Percentiles rank a stretch among this genome's conserved stretches.
Evolutionary conservation across 208 protist genomes (phyloP).

Genomic region (Wallacemonas sp.): DNA sequence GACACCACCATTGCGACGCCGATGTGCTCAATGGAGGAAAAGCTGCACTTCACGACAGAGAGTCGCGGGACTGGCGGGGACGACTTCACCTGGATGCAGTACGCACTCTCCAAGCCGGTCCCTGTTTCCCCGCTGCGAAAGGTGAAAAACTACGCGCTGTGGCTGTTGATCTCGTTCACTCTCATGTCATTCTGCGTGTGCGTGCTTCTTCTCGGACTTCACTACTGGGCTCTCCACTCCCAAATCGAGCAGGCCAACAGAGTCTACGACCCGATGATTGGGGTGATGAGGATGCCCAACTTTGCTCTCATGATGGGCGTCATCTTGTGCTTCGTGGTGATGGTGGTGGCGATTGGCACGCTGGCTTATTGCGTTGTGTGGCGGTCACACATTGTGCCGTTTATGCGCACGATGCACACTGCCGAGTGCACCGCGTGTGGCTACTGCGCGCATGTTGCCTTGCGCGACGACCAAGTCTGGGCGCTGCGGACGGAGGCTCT

Average conservation of each 20-base stretch:
- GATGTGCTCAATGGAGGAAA: neutral
- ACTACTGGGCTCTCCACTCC: conserved; percentile 39
- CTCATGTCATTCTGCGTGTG: conserved; percentile 21
- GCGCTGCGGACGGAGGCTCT: neutral
- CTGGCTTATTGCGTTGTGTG: conserved; percentile 16
- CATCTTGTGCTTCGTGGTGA: conserved; percentile 23
- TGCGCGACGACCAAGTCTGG: neutral
- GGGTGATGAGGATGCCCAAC: conserved; percentile 14
- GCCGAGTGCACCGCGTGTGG: neutral
- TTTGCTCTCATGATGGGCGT: conserved; percentile 37
- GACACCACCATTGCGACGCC: neutral
- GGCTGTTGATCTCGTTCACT: conserved; percentile 11
- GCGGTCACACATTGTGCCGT: conserved; percentile 2
- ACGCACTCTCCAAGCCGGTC: conserved; percentile 6
- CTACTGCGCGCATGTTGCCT: neutral
- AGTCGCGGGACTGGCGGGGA: neutral
- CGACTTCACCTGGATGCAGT: conserved; percentile 13
- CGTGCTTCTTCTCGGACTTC: conserved; percentile 36
- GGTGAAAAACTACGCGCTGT: neutral
- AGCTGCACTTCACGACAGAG: neutral
- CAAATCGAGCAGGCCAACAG: conserved; percentile 14
- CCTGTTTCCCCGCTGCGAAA: neutral
- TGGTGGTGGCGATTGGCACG: conserved; percentile 9
- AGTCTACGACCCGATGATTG: conserved; percentile 3
- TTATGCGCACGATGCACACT: neutral